These are phyloP conservation scores for Lachnellula hyalina DNA, from an alignment of 2,329 filamentous ascomycete species.

Conservation along the genomic window DNA sequence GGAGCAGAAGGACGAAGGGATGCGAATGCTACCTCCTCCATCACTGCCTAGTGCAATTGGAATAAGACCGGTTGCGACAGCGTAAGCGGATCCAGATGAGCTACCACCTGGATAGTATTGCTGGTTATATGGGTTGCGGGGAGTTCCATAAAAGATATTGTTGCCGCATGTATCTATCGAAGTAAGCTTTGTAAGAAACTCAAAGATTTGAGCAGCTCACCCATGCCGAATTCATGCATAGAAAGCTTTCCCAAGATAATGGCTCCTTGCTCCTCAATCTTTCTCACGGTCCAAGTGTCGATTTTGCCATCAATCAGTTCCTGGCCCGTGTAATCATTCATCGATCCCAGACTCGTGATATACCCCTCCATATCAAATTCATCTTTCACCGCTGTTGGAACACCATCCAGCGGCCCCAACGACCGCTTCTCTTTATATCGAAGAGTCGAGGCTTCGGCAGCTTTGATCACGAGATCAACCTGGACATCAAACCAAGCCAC, in stretches of 20 bases:
- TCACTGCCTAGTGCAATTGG: constrained; percentile 79
- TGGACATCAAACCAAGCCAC: constrained; percentile 65
- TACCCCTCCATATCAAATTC: constrained; percentile 42
- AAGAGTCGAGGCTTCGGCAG: constrained; percentile 66
- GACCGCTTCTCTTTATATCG: constrained; percentile 63
- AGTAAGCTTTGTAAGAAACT: neutral
- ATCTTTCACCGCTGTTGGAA: constrained; percentile 79
- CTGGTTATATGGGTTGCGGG: constrained; percentile 67
- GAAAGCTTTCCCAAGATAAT: constrained; percentile 71
- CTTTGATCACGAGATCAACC: constrained; percentile 55
- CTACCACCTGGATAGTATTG: constrained; percentile 77
- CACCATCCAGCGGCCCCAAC: constrained; percentile 67
- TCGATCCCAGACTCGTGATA: constrained; percentile 14
- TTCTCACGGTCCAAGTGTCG: constrained; percentile 17
- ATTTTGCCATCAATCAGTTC: constrained; percentile 9
- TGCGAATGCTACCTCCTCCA: constrained; percentile 62
- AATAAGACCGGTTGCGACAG: constrained; percentile 60
- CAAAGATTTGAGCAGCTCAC: neutral
- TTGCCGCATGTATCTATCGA: constrained; percentile 71
- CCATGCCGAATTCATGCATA: constrained; percentile 74
- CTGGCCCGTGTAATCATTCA: constrained; percentile 16
- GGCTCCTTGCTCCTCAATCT: constrained; percentile 58
- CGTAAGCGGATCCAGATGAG: constrained; percentile 86
- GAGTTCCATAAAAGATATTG: constrained; percentile 76
- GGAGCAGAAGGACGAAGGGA: constrained; percentile 25